A percentile compares a stretch with the other conserved stretches of the same genome.
These are phyloP conservation scores for Populus tremula DNA, from an alignment of 345 rosid species.

Conservation along the genomic window DNA sequence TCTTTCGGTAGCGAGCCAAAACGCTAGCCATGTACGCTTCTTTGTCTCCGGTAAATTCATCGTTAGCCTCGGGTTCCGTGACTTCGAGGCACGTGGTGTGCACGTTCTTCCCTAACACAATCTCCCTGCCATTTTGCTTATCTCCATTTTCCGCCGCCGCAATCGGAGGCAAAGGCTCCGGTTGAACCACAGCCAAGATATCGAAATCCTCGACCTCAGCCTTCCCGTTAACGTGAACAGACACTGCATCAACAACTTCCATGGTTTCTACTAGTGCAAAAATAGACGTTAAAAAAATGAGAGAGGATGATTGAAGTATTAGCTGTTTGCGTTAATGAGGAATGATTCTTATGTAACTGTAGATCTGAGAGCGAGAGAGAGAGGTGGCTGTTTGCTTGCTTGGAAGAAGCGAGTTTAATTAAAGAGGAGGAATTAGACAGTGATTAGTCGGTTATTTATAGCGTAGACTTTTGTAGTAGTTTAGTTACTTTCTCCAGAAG, in stretches of 20 bases:
- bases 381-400: neutral
- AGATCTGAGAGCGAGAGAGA: neutral
- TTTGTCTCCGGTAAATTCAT: constrained; percentile 83
- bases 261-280: neutral
- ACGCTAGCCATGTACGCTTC: constrained; percentile 96
- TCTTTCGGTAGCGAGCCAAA: constrained; percentile 79
- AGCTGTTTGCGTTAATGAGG: neutral
- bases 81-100: constrained; percentile 79
- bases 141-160: constrained; percentile 15
- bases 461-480: neutral
- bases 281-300: neutral
- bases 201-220: constrained; percentile 18
- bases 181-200: constrained; percentile 33
- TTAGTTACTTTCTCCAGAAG: too few relatives aligned
- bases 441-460: neutral
- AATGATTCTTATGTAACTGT: neutral
- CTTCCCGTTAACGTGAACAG: neutral
- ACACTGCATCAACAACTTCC: neutral
- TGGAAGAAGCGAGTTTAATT: neutral
- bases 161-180: constrained; percentile 51
- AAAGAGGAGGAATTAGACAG: neutral
- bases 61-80: constrained; percentile 86
- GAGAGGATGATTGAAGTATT: neutral
- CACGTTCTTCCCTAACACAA: constrained; percentile 77
- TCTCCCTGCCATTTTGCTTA: constrained; percentile 43